A percentile compares a stretch with the other conserved stretches of the same genome.
Conservation (phyloP, 345 rosid genomes). For the Hibiscus trionum region DNA sequence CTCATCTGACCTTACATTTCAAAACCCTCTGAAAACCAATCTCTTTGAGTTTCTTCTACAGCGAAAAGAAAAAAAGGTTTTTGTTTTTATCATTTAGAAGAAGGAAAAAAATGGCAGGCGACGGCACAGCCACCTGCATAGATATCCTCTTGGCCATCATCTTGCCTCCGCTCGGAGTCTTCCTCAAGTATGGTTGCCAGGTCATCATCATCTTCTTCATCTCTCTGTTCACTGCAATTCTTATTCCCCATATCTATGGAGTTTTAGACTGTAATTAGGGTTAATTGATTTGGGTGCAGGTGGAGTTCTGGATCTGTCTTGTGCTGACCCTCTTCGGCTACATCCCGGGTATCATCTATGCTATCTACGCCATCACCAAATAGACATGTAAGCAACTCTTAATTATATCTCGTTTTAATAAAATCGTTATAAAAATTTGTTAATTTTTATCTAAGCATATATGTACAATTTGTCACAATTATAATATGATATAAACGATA, state of each 20-base stretch:
- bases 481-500: too few species aligned
- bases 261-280: too few species aligned
- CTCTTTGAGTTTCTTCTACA: neutral
- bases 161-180: conserved; percentile 50
- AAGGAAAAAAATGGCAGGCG: conserved; percentile 10
- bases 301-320: conserved; percentile 45
- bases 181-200: conserved; percentile 45
- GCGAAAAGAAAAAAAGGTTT: neutral
- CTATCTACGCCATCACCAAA: conserved; percentile 38
- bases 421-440: too few species aligned
- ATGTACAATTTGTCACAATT: too few species aligned
- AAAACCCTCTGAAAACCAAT: neutral
- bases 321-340: conserved; percentile 31
- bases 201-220: conserved; percentile 1
- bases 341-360: conserved; percentile 41
- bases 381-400: neutral
- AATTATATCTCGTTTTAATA: neutral
- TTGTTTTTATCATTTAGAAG: neutral
- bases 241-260: too few species aligned
- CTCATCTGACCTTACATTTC: neutral
- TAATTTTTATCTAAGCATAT: too few species aligned
- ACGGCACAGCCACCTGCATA: conserved; percentile 25
- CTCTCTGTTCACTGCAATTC: too few species aligned
- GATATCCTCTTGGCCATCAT: conserved; percentile 38
- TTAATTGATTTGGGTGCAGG: conserved; percentile 13